A percentile compares a stretch with the other conserved stretches of the same genome.
Conservation (phyloP, 768 basidiomycete genomes). For the Gloeophyllum trabeum region DNA sequence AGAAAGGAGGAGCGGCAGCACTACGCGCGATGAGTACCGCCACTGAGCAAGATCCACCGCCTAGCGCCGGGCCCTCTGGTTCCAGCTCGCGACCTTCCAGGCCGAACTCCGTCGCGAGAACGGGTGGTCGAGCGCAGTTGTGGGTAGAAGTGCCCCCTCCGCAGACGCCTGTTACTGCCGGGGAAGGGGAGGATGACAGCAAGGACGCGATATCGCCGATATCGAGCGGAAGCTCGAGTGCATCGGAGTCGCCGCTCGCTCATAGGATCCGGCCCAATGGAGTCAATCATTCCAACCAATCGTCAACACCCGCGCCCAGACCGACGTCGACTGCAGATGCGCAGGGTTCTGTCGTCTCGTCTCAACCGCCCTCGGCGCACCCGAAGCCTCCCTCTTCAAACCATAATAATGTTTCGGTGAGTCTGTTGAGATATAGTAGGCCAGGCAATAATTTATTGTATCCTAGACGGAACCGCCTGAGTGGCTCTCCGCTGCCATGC, state of each 20-base stretch:
- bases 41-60: slow-evolving; percentile 10
- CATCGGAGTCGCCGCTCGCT: slow-evolving; percentile 65
- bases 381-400: no score
- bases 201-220: slow-evolving; percentile 62
- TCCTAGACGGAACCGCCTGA: slow-evolving; percentile 6
- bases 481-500: slow-evolving; percentile 69
- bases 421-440: slow-evolving; percentile 10
- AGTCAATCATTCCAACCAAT: slow-evolving; percentile 20
- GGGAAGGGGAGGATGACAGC: slow-evolving; percentile 22
- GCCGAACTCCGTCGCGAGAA: no score
- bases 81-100: no score
- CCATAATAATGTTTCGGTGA: no score
- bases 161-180: no score
- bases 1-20: slow-evolving; percentile 42
- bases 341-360: no score
- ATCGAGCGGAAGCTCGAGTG: slow-evolving; percentile 56
- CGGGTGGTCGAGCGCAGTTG: slow-evolving; percentile 20
- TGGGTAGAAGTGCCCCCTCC: slow-evolving; percentile 22
- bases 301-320: no score
- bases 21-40: slow-evolving; percentile 32
- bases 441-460: slow-evolving; percentile 10
- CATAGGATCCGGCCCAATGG: slow-evolving; percentile 47
- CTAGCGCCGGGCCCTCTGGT: no score
- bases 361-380: no score
- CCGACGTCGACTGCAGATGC: no score